Conservation (phyloP, 148 eudicot genomes). For the Amaranthus palmeri region DNA sequence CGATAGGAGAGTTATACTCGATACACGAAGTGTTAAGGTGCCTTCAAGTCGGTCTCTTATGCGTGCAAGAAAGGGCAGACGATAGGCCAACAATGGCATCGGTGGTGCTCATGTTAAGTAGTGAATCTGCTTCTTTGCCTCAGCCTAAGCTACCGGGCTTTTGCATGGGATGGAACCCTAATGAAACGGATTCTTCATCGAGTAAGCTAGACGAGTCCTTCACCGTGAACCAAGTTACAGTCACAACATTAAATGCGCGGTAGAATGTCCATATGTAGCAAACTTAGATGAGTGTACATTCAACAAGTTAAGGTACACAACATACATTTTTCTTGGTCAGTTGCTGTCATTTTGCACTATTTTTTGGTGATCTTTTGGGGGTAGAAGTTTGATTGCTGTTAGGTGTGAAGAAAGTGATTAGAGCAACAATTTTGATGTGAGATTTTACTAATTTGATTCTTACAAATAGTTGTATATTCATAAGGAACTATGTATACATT, state of each 20-base stretch:
- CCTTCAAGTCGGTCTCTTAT: constrained; percentile 73
- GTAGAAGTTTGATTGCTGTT: not conserved
- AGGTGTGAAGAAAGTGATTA: not conserved
- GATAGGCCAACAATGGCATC: constrained; percentile 79
- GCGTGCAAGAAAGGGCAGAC: constrained; percentile 76
- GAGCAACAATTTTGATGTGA: constrained; percentile 4
- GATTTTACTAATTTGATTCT: not conserved
- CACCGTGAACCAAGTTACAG: constrained; percentile 60
- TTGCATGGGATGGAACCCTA: constrained; percentile 44
- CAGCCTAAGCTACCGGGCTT: constrained; percentile 64
- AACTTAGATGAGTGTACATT: constrained; percentile 1
- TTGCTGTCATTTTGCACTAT: not conserved
- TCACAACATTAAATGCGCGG: constrained; percentile 60
- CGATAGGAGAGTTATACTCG: constrained; percentile 32
- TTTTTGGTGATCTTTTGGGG: not conserved
- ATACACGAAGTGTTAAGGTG: constrained; percentile 53
- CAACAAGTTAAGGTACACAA: not conserved
- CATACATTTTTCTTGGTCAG: not conserved
- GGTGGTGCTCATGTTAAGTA: constrained; percentile 63
- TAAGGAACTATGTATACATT: not conserved
- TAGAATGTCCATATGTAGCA: constrained; percentile 25
- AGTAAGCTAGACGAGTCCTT: constrained; percentile 58
- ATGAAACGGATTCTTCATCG: constrained; percentile 49
- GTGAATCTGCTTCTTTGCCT: constrained; percentile 47
- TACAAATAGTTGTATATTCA: not conserved